Base-by-base conservation (phyloP, 2,329 filamentous ascomycete genomes). In the Cladosporium sp. region DNA sequence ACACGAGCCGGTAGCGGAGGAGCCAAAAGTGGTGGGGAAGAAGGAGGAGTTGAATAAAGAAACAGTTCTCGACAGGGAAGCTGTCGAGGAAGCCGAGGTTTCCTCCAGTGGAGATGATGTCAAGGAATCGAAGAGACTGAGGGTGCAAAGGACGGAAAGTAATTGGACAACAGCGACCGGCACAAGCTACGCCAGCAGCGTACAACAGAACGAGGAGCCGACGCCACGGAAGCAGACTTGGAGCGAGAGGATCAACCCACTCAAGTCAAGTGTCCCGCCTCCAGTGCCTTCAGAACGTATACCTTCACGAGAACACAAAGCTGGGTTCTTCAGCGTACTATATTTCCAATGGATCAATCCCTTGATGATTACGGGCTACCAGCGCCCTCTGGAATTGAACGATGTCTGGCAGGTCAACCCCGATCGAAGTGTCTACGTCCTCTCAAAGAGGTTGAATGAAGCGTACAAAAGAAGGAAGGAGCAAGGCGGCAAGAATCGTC, bases 361-460 rank as follows among this genome's bases (percentile, higher is more conserved):
- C 1, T 71, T 97, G 58, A 97, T 97, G 92, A 81, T 76, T 63
- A 84, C 86, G 39, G 94, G 94, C 37, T 97, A 97, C 74, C 87
- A 90, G 70, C 87, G 94, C 14, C 85, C 87, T 2, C 81, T 99
- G 2, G 88, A 96, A 68, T 76, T 87, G 58, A 89, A 89, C 65
- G 94, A 99, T 72, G 85, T 99, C 59, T 97, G 92, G 88, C 77
- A 81, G 1, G 89, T 97, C 65, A 97, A 97, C 63, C 92, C 92
- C 0, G 78, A 89, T 61, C 83, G 94, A 61, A 83, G 85, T 15
- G 86, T 90, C 45, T 85, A 90, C 62, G 77, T 85, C 11, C 78
- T 96, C 73, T 86, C 89, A 7, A 73, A 76, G 7, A 88, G 81
- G 64, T 76, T 96, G 47, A 82, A 86, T 60, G 79, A 77, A 5